Evolutionary conservation across 2,329 filamentous ascomycete genomes (phyloP).

Genomic region (Xylariaceae sp.): DNA sequence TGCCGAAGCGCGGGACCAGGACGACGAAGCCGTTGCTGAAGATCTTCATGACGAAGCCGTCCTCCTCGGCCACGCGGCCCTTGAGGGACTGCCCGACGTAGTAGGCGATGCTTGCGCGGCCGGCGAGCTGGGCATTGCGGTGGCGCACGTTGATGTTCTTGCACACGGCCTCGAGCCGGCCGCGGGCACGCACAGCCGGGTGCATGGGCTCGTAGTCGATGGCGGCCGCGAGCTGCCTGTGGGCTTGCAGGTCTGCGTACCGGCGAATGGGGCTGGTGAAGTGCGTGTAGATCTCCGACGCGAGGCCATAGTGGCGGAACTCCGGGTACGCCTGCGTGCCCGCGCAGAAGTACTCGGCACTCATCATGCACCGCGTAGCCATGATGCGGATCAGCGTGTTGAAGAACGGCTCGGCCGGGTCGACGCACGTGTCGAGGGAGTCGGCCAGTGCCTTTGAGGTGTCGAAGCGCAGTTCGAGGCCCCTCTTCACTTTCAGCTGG

Average conservation of each 20-base stretch:
- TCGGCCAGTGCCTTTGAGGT: slow-evolving; percentile 91
- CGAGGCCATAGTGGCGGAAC: slow-evolving; percentile 94
- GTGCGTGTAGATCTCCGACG: slow-evolving; percentile 95
- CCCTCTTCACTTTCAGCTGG: slow-evolving; percentile 83
- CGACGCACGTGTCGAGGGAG: slow-evolving; percentile 79
- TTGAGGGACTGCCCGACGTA: slow-evolving; percentile 96
- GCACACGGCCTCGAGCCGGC: slow-evolving; percentile 86
- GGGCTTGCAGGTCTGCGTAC: slow-evolving; percentile 93
- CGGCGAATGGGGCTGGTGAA: slow-evolving; percentile 96
- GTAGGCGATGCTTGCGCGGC: slow-evolving; percentile 90
- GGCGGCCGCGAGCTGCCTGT: slow-evolving; percentile 89
- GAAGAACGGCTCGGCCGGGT: slow-evolving; percentile 84
- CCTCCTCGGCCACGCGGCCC: slow-evolving; percentile 68
- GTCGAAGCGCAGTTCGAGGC: slow-evolving; percentile 73
- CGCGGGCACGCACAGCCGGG: slow-evolving; percentile 71
- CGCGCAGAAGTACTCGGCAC: slow-evolving; percentile 95
- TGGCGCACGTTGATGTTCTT: slow-evolving; percentile 98
- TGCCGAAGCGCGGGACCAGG: slow-evolving; percentile 90
- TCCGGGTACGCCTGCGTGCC: slow-evolving; percentile 90
- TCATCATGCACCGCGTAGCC: slow-evolving; percentile 98
- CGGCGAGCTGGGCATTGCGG: slow-evolving; percentile 93
- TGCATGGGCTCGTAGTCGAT: slow-evolving; percentile 91
- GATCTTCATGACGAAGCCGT: slow-evolving; percentile 93
- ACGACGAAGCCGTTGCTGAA: slow-evolving; percentile 98
- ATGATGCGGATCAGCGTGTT: slow-evolving; percentile 97